These are phyloP conservation scores for Tribonema minus DNA, from an alignment of 108 stramenopile genomes.

Conservation along the genomic window DNA sequence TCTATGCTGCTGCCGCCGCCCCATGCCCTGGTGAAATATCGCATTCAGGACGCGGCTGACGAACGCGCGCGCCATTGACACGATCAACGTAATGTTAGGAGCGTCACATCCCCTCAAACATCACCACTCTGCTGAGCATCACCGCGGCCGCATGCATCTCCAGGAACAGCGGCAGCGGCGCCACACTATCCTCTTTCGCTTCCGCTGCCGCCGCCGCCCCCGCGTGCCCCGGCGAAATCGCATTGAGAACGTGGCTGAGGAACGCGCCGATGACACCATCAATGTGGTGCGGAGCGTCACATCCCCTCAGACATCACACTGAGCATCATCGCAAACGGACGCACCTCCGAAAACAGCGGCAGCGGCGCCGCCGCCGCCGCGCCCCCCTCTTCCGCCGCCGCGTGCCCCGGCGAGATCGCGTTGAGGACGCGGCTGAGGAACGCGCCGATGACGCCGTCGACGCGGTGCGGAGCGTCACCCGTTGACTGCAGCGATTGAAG, in stretches of 20 bases:
- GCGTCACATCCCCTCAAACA: not conserved
- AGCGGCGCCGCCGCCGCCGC: not conserved
- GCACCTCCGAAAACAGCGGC: not conserved
- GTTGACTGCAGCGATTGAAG: conserved; percentile 65
- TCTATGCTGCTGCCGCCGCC: not conserved
- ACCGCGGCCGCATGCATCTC: not conserved
- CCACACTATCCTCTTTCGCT: not conserved
- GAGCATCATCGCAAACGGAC: not conserved
- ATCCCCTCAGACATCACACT: conserved; percentile 10
- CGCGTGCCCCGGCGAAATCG: conserved; percentile 58
- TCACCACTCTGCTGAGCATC: no score
- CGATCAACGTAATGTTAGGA: no score
- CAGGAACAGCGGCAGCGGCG: conserved; percentile 2
- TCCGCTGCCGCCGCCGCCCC: not conserved
- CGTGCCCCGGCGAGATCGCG: not conserved
- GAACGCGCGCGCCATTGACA: no score
- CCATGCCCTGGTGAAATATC: not conserved
- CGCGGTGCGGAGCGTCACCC: conserved; percentile 55
- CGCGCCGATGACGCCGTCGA: conserved; percentile 68
- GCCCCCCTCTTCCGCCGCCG: not conserved
- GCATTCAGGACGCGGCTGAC: not conserved
- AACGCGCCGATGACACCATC: conserved; percentile 69
- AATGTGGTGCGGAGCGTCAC: conserved; percentile 58
- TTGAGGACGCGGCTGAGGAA: conserved; percentile 56
- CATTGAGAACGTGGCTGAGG: conserved; percentile 66